phyloP scores from a whole-genome alignment of 805 yeast species.

The Lipomyces yamanashiensis region DNA sequence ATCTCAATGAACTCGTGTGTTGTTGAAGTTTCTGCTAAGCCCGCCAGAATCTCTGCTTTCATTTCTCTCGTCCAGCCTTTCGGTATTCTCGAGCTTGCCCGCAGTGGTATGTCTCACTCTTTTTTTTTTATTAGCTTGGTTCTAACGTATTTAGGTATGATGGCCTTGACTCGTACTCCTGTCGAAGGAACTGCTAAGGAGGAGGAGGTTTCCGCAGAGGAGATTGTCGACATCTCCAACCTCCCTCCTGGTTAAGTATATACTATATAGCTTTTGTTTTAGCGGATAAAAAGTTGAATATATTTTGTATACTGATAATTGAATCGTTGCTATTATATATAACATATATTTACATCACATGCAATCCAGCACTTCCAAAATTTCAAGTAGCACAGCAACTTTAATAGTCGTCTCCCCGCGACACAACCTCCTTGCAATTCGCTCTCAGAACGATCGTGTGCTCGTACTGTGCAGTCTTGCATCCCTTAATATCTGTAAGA shows the following conservation, averaged over 20 bases:
- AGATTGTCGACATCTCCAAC: slow-evolving; percentile 82
- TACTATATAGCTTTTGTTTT: not conserved
- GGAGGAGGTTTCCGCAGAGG: slow-evolving; percentile 58
- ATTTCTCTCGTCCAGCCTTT: slow-evolving; percentile 90
- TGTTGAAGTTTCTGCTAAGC: slow-evolving; percentile 93
- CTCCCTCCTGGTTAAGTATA: slow-evolving; percentile 86
- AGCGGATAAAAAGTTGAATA: not conserved
- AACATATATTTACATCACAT: not conserved
- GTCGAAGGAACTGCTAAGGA: slow-evolving; percentile 57
- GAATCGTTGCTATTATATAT: slow-evolving; percentile 5
- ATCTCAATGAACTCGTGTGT: slow-evolving; percentile 91
- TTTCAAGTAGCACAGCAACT: not conserved
- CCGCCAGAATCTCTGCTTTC: slow-evolving; percentile 83
- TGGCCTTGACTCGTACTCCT: slow-evolving; percentile 97
- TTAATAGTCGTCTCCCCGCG: slow-evolving; percentile 91
- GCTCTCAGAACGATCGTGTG: slow-evolving; percentile 88
- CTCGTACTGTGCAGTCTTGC: slow-evolving; percentile 95
- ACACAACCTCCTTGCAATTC: slow-evolving; percentile 88
- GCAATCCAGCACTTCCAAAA: not conserved
- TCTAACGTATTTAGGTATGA: slow-evolving; percentile 54
- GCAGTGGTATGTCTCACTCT: slow-evolving; percentile 65
- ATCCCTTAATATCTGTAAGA: slow-evolving; percentile 76
- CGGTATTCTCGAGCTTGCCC: slow-evolving; percentile 93
- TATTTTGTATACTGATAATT: not conserved
- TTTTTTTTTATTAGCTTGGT: not conserved